phyloP scores from a whole-genome alignment of 2,329 filamentous ascomycete genomes.

The Colletotrichum viniferum region DNA sequence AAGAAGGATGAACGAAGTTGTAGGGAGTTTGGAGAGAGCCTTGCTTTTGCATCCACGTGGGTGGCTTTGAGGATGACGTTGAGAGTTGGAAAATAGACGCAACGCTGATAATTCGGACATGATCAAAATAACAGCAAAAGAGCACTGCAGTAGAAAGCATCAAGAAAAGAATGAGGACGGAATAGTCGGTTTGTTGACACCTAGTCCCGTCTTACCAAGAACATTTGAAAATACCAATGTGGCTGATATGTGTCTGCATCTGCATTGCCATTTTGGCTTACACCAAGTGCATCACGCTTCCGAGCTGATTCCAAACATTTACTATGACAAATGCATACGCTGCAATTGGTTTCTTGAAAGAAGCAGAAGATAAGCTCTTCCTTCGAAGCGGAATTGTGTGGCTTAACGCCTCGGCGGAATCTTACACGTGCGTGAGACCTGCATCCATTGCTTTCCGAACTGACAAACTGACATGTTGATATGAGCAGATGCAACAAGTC shows the following conservation, averaged over 20 bases:
- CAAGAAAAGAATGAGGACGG: neutral
- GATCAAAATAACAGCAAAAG: neutral
- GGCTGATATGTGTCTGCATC: neutral
- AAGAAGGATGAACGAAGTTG: neutral
- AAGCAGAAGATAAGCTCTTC: neutral
- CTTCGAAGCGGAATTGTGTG: neutral
- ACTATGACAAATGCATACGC: neutral
- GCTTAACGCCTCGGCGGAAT: neutral
- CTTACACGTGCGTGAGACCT: neutral
- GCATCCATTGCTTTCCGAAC: neutral
- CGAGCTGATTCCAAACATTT: neutral
- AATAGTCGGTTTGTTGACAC: neutral
- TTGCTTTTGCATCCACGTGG: neutral
- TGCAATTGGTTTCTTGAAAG: neutral
- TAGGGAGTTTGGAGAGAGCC: neutral
- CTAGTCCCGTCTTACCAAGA: neutral
- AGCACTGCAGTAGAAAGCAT: neutral
- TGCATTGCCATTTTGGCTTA: neutral
- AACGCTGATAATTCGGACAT: neutral
- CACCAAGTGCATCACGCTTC: neutral
- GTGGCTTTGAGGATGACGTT: neutral
- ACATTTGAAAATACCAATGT: neutral
- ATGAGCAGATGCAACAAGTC: neutral
- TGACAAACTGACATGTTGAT: neutral
- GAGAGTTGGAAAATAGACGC: neutral